A percentile compares a stretch with the other conserved stretches of the same genome.
Conservation (phyloP, 345 rosid genomes). For the Lepidium aucheri region DNA sequence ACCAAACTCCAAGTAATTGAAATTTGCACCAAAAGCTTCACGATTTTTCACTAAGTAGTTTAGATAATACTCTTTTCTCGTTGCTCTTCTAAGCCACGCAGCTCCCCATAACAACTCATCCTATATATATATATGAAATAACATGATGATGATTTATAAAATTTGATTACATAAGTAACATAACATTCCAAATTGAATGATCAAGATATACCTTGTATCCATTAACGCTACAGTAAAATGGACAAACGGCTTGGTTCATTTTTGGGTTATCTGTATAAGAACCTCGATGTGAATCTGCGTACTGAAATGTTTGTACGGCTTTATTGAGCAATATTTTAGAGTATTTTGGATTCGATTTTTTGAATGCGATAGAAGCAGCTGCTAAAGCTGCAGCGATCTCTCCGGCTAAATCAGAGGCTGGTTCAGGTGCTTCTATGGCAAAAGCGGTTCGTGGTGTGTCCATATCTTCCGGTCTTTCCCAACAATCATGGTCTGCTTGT, state of each 20-base stretch:
- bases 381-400: slow-evolving; percentile 86
- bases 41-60: slow-evolving; percentile 20
- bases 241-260: slow-evolving; percentile 47
- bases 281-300: slow-evolving; percentile 55
- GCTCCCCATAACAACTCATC: slow-evolving; percentile 92
- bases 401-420: slow-evolving; percentile 74
- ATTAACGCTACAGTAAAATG: slow-evolving; percentile 57
- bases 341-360: slow-evolving; percentile 26
- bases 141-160: neutral
- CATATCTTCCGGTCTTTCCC: slow-evolving; percentile 96
- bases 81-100: slow-evolving; percentile 69
- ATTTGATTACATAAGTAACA: no score
- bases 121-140: slow-evolving; percentile 22
- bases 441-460: slow-evolving; percentile 75
- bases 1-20: slow-evolving; percentile 49
- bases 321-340: slow-evolving; percentile 35
- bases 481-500: slow-evolving; percentile 52
- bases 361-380: slow-evolving; percentile 65
- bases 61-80: slow-evolving; percentile 36
- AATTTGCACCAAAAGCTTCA: slow-evolving; percentile 10
- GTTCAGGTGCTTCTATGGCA: slow-evolving; percentile 36
- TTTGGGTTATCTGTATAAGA: slow-evolving; percentile 34
- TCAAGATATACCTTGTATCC: slow-evolving; percentile 46
- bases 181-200: neutral
- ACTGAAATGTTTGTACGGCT: slow-evolving; percentile 61